Percentiles rank a stretch among this genome's conserved stretches.
These are phyloP conservation scores for Vigna trinervia DNA, from an alignment of 306 rosid genomes.

Conservation along the genomic window DNA sequence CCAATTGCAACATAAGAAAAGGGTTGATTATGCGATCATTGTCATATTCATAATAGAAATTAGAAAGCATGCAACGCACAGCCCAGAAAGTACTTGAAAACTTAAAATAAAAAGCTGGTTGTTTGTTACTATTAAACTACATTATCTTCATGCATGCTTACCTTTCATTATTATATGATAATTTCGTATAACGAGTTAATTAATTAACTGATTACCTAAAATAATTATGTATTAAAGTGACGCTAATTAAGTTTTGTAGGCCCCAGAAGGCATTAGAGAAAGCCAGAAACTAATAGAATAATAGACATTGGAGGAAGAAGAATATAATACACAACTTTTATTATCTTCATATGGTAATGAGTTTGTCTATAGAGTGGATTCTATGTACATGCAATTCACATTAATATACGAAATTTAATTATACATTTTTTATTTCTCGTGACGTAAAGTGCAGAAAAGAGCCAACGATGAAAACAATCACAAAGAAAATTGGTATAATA, in stretches of 20 bases:
- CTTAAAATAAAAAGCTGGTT: conserved; percentile 20
- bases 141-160: conserved; percentile 52
- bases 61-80: conserved; percentile 29
- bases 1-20: too few relatives aligned
- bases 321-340: conserved; percentile 44
- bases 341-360: conserved; percentile 29
- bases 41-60: background rate
- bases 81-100: conserved; percentile 2
- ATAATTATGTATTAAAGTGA: conserved; percentile 18
- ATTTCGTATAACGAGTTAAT: background rate
- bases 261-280: conserved; percentile 42
- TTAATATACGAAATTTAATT: background rate
- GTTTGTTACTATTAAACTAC: conserved; percentile 34
- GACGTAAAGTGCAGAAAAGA: conserved; percentile 39
- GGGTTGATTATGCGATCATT: background rate
- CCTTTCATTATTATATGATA: conserved; percentile 39
- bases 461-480: conserved; percentile 18
- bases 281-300: conserved; percentile 29
- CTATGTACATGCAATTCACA: conserved; percentile 24
- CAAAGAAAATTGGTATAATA: conserved; percentile 2
- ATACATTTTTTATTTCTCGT: background rate
- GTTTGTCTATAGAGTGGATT: conserved; percentile 47
- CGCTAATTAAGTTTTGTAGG: conserved; percentile 39
- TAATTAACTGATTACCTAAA: background rate
- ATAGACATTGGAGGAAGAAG: background rate